Evolutionary conservation across 306 rosid species (phyloP).

Genomic region (Acacia melanoxylon): DNA sequence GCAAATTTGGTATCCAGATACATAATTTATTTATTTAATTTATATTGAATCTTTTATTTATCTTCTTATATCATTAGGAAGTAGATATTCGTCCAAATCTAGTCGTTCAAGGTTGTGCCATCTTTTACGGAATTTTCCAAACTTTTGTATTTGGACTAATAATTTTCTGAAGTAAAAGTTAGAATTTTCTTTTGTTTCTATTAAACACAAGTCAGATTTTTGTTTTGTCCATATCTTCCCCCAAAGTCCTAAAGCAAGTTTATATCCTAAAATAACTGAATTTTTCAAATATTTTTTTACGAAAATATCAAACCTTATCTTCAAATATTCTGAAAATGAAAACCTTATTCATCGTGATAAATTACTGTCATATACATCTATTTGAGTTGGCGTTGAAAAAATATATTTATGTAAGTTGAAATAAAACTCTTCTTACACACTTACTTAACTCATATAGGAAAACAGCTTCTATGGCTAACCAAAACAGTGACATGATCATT

Average conservation of each 20-base stretch:
- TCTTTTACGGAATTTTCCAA: neutral
- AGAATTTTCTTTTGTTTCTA: neutral
- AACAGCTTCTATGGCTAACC: too few relatives aligned
- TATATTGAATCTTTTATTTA: too few relatives aligned
- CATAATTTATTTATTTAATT: too few relatives aligned
- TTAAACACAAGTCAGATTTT: neutral
- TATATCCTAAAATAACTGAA: neutral
- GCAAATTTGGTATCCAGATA: too few relatives aligned
- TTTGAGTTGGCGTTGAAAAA: too few relatives aligned
- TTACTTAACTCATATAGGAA: too few relatives aligned
- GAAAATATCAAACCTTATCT: too few relatives aligned
- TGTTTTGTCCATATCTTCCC: neutral
- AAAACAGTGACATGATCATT: too few relatives aligned
- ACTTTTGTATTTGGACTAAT: neutral
- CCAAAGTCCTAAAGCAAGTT: neutral
- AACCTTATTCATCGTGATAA: neutral
- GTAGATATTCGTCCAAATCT: neutral
- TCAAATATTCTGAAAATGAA: neutral
- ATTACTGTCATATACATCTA: neutral
- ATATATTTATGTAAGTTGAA: too few relatives aligned
- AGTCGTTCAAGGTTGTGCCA: neutral
- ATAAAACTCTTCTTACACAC: too few relatives aligned
- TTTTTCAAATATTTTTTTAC: neutral
- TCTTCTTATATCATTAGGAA: too few relatives aligned
- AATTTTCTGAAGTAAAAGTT: neutral